phyloP scores from a whole-genome alignment of 345 rosid species.

The Moringa oleifera region DNA sequence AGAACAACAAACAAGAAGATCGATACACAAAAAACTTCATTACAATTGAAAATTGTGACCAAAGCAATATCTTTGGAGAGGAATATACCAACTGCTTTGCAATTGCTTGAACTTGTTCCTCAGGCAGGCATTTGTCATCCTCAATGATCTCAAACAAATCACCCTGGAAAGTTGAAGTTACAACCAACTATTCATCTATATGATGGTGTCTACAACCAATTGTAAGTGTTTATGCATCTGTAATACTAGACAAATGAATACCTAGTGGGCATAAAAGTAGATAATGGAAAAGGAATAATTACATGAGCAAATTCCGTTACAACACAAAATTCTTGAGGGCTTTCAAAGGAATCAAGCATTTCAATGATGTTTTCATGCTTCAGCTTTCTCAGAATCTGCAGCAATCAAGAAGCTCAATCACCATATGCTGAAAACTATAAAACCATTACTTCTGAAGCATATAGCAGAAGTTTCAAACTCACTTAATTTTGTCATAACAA shows the following conservation, averaged over 20 bases:
- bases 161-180: conserved; percentile 47
- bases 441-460: no score
- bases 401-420: conserved; percentile 6
- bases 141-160: conserved; percentile 94
- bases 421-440: neutral
- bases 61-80: conserved; percentile 7
- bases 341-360: conserved; percentile 98
- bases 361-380: conserved; percentile 90
- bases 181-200: conserved; percentile 7
- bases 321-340: conserved; percentile 90
- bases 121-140: conserved; percentile 97
- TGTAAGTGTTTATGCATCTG: neutral
- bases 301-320: conserved; percentile 99
- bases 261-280: neutral
- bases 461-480: no score
- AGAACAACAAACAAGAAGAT: neutral
- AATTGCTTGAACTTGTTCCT: conserved; percentile 96
- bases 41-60: neutral
- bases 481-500: no score
- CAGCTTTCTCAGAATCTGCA: conserved; percentile 87
- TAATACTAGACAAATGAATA: no score
- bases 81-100: conserved; percentile 86
- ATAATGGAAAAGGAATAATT: conserved; percentile 11
- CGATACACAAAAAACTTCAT: conserved; percentile 8
- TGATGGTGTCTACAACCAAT: neutral